Base-by-base conservation (phyloP, 2,329 filamentous ascomycete species). In the Cryphonectria parasitica region DNA sequence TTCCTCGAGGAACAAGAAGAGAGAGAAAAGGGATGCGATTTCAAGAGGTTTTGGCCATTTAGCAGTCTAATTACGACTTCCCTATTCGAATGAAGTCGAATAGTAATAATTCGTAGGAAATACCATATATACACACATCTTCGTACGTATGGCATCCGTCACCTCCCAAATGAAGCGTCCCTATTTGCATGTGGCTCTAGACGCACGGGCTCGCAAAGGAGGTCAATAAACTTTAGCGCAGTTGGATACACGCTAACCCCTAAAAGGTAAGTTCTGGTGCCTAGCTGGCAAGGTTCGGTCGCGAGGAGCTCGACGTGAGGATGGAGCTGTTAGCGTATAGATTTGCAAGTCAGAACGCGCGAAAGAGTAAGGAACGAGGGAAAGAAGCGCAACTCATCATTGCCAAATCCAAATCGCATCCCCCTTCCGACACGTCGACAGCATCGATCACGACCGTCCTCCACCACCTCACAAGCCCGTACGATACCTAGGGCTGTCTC, bases 241-340 rank as follows among this genome's bases (percentile, higher is more conserved):
- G 45, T 34, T n/a, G 39, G n/a, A 64, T 6, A 22, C 5, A 8
- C 60, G 66, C 71, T 72, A 72, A 31, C 5, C 66, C 41, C 15
- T n/a, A 66, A 68, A 3, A 19, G 69, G 71, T 17, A 68, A 49
- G 63, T 45, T 25, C 25, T 39, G 54, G n/a, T 72, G 71, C 65
- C 63, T 65, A 49, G 71, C 71, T 70, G 71, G 71, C 71, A 72
- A 72, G 36, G 66, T 63, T 68, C 69, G 68, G 68, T 39, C 67
- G 66, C 68, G 63, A 67, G 52, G 41, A 67, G 67, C 56, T 66
- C 54, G 25, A 43, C 54, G 49, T 58, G 56, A 67, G 65, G 39
- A 49, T 19, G 43, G 56, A 68, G 41, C 61, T 64, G 61, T 15
- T 43, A 64, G 61, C 56, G 36, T 31, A n/a, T 62, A 25, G 36